A percentile compares a stretch with the other conserved stretches of the same genome.
phyloP scores from a whole-genome alignment of 2,329 filamentous ascomycete species.

The Aspergillus spinulosporus region DNA sequence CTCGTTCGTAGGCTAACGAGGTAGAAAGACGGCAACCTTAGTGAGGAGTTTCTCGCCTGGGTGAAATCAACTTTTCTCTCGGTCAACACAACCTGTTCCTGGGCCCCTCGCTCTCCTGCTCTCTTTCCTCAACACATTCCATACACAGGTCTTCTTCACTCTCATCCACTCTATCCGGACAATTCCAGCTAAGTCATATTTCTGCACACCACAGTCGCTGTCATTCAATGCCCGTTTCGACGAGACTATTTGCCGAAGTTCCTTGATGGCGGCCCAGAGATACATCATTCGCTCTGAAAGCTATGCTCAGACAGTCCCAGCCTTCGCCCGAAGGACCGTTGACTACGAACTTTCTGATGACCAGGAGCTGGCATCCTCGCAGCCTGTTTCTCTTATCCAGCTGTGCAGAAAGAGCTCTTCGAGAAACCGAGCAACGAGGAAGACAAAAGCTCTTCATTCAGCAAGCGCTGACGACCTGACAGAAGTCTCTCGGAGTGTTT shows the following conservation, averaged over 20 bases:
- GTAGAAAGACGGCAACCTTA: no score
- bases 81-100: neutral
- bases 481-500: neutral
- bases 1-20: no score
- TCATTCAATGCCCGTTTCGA: neutral
- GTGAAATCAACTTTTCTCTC: neutral
- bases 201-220: neutral
- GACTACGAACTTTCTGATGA: constrained; percentile 23
- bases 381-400: constrained; percentile 26
- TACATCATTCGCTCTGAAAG: neutral
- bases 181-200: neutral
- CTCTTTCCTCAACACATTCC: neutral
- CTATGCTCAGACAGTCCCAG: neutral
- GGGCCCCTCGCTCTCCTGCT: neutral
- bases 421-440: constrained; percentile 23
- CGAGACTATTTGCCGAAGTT: neutral
- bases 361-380: constrained; percentile 27
- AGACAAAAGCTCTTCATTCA: constrained; percentile 20
- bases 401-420: constrained; percentile 20
- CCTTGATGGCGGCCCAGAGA: constrained; percentile 12
- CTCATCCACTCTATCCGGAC: neutral
- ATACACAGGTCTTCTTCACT: neutral
- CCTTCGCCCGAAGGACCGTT: neutral
- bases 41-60: neutral
- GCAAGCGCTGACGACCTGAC: constrained; percentile 6